These are phyloP conservation scores for Rusavskia elegans DNA, from an alignment of 495 filamentous ascomycete genomes.

Conservation along the genomic window DNA sequence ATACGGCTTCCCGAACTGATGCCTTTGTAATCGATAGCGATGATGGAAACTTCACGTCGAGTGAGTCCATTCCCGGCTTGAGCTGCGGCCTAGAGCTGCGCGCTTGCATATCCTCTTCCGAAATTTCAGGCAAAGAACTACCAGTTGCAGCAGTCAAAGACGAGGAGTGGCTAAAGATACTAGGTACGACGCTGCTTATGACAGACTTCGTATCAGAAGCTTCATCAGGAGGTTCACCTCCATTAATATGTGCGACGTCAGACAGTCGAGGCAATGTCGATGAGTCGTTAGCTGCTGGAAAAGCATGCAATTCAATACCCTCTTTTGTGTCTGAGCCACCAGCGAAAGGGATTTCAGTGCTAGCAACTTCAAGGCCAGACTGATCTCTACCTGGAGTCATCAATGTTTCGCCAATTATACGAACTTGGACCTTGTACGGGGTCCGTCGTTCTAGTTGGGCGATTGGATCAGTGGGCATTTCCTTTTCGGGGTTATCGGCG, in stretches of 20 bases:
- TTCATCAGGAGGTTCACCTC: background rate
- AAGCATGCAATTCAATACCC: background rate
- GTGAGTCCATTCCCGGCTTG: too few species aligned
- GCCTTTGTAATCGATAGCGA: too few species aligned
- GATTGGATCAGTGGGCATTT: too few species aligned
- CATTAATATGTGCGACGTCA: background rate
- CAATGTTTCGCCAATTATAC: background rate
- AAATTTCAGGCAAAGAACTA: background rate
- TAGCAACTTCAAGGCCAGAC: background rate
- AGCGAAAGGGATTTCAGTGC: background rate
- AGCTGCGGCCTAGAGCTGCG: background rate
- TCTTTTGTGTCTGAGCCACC: background rate
- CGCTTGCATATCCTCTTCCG: conserved; percentile 1
- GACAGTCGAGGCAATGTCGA: background rate
- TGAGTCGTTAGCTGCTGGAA: background rate
- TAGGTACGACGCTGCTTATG: background rate
- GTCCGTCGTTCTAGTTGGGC: too few species aligned
- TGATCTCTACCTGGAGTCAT: background rate
- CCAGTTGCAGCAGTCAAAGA: background rate
- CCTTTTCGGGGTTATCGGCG: too few species aligned
- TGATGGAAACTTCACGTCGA: too few species aligned
- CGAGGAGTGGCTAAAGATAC: conserved; percentile 4
- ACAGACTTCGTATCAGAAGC: background rate
- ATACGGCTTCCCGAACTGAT: too few species aligned
- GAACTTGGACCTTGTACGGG: too few species aligned